These are phyloP conservation scores for Rhodotorula sp. DNA, from an alignment of 1,284 basidiomycete genomes.

Conservation along the genomic window DNA sequence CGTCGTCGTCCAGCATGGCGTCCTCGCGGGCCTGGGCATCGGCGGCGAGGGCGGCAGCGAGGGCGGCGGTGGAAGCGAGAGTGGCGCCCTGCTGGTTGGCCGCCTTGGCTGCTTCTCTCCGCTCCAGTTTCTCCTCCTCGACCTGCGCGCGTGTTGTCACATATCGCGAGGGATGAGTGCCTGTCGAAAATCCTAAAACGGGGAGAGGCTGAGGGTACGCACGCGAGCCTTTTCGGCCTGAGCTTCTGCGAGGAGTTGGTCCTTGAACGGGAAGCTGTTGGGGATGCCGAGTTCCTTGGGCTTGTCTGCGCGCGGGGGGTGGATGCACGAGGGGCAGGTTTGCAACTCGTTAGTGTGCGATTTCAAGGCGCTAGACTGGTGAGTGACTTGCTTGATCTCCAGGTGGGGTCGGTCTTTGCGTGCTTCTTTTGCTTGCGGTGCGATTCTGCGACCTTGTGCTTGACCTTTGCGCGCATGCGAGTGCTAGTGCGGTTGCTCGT, in stretches of 20 bases:
- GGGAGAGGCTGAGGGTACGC: not conserved
- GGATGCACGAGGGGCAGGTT: not conserved
- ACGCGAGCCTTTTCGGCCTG: slow-evolving; percentile 59
- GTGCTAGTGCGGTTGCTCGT: slow-evolving; percentile 77
- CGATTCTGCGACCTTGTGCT: slow-evolving; percentile 75
- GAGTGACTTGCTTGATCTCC: slow-evolving; percentile 73
- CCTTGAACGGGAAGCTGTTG: slow-evolving; percentile 96
- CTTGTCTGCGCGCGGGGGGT: slow-evolving; percentile 57
- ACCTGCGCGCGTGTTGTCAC: slow-evolving; percentile 52
- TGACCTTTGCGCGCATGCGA: slow-evolving; percentile 71
- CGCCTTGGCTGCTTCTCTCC: slow-evolving; percentile 34
- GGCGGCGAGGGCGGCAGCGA: slow-evolving; percentile 42
- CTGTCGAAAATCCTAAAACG: not conserved
- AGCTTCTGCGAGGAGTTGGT: slow-evolving; percentile 89
- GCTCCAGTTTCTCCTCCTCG: slow-evolving; percentile 64
- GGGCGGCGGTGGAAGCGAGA: slow-evolving; percentile 42
- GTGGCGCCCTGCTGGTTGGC: slow-evolving; percentile 32
- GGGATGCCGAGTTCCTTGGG: slow-evolving; percentile 92
- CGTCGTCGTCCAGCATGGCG: slow-evolving; percentile 41
- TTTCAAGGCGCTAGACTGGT: not conserved
- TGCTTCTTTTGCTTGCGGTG: slow-evolving; percentile 74
- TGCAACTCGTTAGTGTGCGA: no score
- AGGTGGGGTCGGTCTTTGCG: slow-evolving; percentile 79
- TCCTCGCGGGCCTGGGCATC: slow-evolving; percentile 42
- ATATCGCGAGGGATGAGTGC: not conserved